Conservation (phyloP, 2,329 filamentous ascomycete species). For the Diatrype stigma region DNA sequence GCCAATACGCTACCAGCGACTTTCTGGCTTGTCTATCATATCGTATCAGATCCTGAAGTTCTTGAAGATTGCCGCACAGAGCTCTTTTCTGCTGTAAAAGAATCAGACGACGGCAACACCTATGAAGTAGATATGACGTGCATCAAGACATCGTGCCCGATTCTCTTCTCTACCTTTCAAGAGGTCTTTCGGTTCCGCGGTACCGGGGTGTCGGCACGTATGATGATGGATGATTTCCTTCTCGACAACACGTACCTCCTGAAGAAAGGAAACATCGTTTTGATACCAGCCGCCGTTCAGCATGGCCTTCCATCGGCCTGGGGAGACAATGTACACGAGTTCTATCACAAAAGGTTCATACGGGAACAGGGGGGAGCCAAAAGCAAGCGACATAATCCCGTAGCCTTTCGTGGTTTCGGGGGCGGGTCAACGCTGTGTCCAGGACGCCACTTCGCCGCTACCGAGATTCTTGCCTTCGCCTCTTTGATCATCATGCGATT, state of each 20-base stretch:
- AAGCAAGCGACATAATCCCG: conserved; percentile 4
- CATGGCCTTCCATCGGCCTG: conserved; percentile 3
- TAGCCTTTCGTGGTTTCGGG: conserved; percentile 11
- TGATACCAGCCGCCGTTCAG: conserved; percentile 1
- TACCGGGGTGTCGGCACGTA: conserved; percentile 23
- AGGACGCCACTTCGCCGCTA: conserved; percentile 14
- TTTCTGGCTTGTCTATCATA: conserved; percentile 13
- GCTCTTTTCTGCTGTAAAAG: neutral
- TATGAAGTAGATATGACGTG: conserved; percentile 20
- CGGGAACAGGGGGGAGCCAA: too few species aligned
- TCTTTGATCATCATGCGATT: conserved; percentile 13
- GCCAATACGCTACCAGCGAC: conserved; percentile 7
- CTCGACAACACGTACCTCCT: conserved; percentile 8
- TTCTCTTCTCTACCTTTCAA: conserved; percentile 33
- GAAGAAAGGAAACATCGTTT: conserved; percentile 8
- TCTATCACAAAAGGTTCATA: conserved; percentile 6
- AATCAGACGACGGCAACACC: neutral
- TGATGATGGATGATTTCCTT: conserved; percentile 1
- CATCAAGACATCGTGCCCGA: conserved; percentile 29
- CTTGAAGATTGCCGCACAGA: conserved; percentile 24
- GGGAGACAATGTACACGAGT: conserved; percentile 7
- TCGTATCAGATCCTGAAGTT: conserved; percentile 14
- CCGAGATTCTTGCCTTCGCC: conserved; percentile 9
- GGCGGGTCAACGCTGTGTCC: conserved; percentile 11
- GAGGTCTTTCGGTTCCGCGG: conserved; percentile 34